Conservation (phyloP, 306 rosid species). For the Herpetospermum pedunculosum region DNA sequence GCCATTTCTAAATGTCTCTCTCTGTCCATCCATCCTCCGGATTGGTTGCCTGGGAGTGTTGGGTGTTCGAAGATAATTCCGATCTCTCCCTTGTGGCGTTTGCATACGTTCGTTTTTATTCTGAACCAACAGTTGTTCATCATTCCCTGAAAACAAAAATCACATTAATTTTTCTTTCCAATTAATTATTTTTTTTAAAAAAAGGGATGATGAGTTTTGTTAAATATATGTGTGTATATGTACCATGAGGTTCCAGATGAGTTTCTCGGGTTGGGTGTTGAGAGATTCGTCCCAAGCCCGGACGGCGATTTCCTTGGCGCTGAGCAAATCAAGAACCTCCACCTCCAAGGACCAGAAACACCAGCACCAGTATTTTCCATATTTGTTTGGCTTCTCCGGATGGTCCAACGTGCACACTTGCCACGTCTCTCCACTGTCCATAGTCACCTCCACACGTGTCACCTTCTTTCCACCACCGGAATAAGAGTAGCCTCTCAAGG, state of each 20-base stretch:
- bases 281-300: conserved; percentile 83
- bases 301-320: conserved; percentile 59
- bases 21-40: conserved; percentile 87
- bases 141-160: too few relatives aligned
- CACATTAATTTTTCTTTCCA: too few relatives aligned
- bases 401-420: conserved; percentile 43
- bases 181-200: too few relatives aligned
- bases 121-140: conserved; percentile 94
- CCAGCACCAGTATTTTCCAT: conserved; percentile 90
- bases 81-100: conserved; percentile 47
- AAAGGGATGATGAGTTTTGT: too few relatives aligned
- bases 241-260: conserved; percentile 82
- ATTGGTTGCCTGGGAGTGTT: conserved; percentile 59
- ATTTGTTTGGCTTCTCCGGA: conserved; percentile 54
- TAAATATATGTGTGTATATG: too few relatives aligned
- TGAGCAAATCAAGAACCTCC: conserved; percentile 48
- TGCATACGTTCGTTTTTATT: conserved; percentile 58
- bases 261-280: conserved; percentile 83
- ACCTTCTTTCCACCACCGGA: conserved; percentile 93
- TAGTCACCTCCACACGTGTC: conserved; percentile 76
- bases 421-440: conserved; percentile 83
- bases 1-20: conserved; percentile 32
- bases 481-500: conserved; percentile 63
- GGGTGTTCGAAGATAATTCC: conserved; percentile 78
- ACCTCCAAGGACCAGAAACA: conserved; percentile 84